A percentile compares a stretch with the other conserved stretches of the same genome.
phyloP scores from a whole-genome alignment of 768 basidiomycete genomes.

The Rhizopogon sp. region DNA sequence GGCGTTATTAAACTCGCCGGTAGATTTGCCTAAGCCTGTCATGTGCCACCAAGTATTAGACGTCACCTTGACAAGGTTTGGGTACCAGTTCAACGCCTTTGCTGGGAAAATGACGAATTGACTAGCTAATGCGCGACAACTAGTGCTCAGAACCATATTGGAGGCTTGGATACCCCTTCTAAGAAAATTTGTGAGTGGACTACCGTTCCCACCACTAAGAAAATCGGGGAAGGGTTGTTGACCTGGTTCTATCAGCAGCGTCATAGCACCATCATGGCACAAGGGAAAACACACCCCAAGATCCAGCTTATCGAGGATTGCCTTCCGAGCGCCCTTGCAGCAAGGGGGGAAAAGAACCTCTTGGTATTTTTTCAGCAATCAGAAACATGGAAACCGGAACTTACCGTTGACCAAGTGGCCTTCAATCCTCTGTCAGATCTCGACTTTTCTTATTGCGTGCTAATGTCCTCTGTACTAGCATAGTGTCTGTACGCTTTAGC shows the following conservation, averaged over 20 bases:
- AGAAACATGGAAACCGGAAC: background rate
- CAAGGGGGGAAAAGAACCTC: slow-evolving; percentile 37
- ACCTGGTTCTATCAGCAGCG: slow-evolving; percentile 31
- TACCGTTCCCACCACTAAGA: background rate
- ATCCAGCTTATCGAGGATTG: slow-evolving; percentile 48
- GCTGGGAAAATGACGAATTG: slow-evolving; percentile 43
- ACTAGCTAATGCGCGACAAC: slow-evolving; percentile 40
- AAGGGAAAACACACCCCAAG: slow-evolving; percentile 42
- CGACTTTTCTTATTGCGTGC: slow-evolving; percentile 60
- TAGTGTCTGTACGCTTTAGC: slow-evolving; percentile 62
- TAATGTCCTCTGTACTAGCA: slow-evolving; percentile 48
- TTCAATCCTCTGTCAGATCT: slow-evolving; percentile 62
- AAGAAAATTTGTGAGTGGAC: slow-evolving; percentile 44
- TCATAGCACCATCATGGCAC: slow-evolving; percentile 37
- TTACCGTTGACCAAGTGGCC: slow-evolving; percentile 37
- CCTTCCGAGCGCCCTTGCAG: slow-evolving; percentile 27
- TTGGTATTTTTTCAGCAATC: slow-evolving; percentile 29
- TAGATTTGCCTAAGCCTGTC: slow-evolving; percentile 8
- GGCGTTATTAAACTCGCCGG: slow-evolving; percentile 77
- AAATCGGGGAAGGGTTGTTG: background rate
- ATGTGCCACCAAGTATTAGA: background rate
- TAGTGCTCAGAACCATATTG: slow-evolving; percentile 48
- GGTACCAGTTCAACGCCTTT: slow-evolving; percentile 49
- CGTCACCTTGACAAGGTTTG: slow-evolving; percentile 39
- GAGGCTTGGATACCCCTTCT: slow-evolving; percentile 56